Base-by-base conservation (phyloP, 2,329 filamentous ascomycete genomes). In the Diatrype stigma region DNA sequence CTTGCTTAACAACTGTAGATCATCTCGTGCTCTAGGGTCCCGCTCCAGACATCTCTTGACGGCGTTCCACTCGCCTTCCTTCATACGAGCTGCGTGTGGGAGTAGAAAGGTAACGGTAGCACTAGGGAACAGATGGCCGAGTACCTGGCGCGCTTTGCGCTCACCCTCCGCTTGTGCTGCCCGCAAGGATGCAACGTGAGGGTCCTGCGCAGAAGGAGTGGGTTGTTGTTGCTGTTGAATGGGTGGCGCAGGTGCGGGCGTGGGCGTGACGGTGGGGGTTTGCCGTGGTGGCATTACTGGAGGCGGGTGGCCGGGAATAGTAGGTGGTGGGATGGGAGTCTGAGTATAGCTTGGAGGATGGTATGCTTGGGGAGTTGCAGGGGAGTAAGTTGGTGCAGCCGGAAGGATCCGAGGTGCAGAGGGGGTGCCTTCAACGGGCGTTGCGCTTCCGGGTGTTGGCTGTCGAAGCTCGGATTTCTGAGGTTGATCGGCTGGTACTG, bases 31-130 rank as follows among this genome's bases (percentile, higher is more conserved):
- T 21, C 77, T 78, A 0, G 84, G 82, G 49, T 90, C 84, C 11
- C 78, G 75, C 46, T 84, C 78, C 22, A 90, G 76, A 14, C 93
- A 85, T 37, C 80, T 77, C 47, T 80, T 78, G 55, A 96, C 81
- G 26, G 94, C 82, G 50, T 81, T 76, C 80, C 94, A 86, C 63
- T 95, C 89, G 16, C 80, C 73, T n/a, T 81, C 75, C 44, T 84
- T 78, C 75, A 88, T 89, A 46, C 80, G 79, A 19, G 79, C 82
- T 1, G 85, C 86, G 56, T 89, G 84, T 5, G 84, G 81, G 42
- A 90, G 73, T 4, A 92, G 72, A 59, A 90, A 87, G 22, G 81
- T 76, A 8, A 89, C 82, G 0, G 86, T 87, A 0, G 86, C 82
- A 16, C 82, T 80, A 21, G 73, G 74, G 12, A 85, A 79, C 42